Conservation (phyloP, 805 yeast genomes). For the Candida parachauliodes region DNA sequence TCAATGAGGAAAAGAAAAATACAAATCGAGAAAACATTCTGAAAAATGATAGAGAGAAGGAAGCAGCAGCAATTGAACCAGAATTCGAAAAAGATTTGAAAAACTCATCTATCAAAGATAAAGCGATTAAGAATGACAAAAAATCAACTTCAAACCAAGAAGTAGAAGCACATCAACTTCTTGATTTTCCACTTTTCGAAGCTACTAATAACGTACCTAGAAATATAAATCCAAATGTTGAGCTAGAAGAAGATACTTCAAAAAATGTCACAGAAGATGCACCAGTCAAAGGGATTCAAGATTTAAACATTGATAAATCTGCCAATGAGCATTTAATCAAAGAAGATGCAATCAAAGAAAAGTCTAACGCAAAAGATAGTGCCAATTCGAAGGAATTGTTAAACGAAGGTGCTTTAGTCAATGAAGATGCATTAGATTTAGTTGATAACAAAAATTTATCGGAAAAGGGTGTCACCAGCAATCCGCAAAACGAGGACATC, state of each 20-base stretch:
- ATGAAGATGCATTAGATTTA: slow-evolving; percentile 1
- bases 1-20: neutral
- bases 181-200: neutral
- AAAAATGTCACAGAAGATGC: neutral
- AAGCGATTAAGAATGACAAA: slow-evolving; percentile 1
- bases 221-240: no score
- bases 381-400: slow-evolving; percentile 1
- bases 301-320: neutral
- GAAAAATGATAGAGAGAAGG: neutral
- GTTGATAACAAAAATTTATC: slow-evolving; percentile 3
- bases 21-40: neutral
- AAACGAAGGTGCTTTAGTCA: slow-evolving; percentile 6
- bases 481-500: slow-evolving; percentile 6
- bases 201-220: neutral
- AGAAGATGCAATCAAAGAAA: slow-evolving; percentile 3
- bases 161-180: neutral
- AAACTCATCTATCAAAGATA: neutral
- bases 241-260: neutral
- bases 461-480: slow-evolving; percentile 1
- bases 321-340: slow-evolving; percentile 3
- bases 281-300: neutral
- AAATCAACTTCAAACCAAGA: neutral
- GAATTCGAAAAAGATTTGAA: neutral
- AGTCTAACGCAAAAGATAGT: slow-evolving; percentile 1
- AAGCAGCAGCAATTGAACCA: neutral